Conservation (phyloP, 1,284 basidiomycete species). For the Leccinum pallidistipes region DNA sequence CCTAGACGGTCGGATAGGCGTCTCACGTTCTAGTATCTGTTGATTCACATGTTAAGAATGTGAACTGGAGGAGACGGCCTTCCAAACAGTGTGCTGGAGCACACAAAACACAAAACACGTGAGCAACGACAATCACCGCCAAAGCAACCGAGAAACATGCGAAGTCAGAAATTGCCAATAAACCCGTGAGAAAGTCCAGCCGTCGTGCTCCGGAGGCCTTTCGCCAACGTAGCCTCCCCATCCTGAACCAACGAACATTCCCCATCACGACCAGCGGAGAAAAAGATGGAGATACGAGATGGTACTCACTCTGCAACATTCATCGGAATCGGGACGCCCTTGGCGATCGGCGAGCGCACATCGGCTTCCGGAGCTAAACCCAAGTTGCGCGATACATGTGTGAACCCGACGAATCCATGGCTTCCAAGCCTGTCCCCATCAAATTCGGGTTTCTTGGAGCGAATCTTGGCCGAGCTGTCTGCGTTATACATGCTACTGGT, state of each 20-base stretch:
- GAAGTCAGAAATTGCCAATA: conserved; percentile 20
- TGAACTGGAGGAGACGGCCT: conserved; percentile 27
- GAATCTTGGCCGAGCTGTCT: neutral
- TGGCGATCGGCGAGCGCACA: conserved; percentile 31
- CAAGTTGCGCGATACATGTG: conserved; percentile 16
- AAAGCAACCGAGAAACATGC: conserved; percentile 18
- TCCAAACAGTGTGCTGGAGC: conserved; percentile 27
- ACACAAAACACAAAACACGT: conserved; percentile 8
- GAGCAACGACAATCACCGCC: conserved; percentile 19
- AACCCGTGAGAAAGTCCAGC: conserved; percentile 5
- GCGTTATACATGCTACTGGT: neutral
- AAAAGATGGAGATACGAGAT: neutral
- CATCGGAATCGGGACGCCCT: conserved; percentile 24
- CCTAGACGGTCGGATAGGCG: neutral
- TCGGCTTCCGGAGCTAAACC: conserved; percentile 18
- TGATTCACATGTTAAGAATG: conserved; percentile 4
- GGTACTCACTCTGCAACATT: conserved; percentile 24
- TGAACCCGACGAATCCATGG: conserved; percentile 7
- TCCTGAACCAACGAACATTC: conserved; percentile 15
- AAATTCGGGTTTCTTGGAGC: neutral
- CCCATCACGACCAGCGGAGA: conserved; percentile 7
- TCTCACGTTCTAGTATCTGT: conserved; percentile 5
- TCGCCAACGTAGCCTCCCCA: conserved; percentile 13
- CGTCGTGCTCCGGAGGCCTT: conserved; percentile 9
- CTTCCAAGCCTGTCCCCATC: conserved; percentile 4